Evolutionary conservation across 495 filamentous ascomycete species (phyloP).

Genomic region (Neurospora intermedia): DNA sequence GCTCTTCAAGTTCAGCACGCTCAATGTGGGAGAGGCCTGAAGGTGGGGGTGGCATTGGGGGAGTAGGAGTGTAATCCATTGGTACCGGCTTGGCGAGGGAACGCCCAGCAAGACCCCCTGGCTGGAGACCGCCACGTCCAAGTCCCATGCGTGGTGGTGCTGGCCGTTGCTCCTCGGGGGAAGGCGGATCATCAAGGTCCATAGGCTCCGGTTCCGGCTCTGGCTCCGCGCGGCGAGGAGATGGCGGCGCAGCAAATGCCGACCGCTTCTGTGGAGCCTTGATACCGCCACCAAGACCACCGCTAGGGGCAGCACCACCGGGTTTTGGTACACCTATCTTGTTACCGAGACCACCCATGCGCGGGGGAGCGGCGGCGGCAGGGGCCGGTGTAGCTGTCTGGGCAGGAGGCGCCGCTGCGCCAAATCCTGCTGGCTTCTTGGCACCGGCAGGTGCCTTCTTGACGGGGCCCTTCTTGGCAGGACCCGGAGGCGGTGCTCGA

Average conservation of each 20-base stretch:
- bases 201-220: slow-evolving; percentile 14
- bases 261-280: slow-evolving; percentile 56
- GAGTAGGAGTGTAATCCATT: slow-evolving; percentile 26
- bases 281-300: slow-evolving; percentile 41
- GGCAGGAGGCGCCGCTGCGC: slow-evolving; percentile 29
- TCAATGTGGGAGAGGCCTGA: slow-evolving; percentile 62
- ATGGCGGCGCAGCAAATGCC: slow-evolving; percentile 50
- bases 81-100: slow-evolving; percentile 68
- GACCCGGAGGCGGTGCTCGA: slow-evolving; percentile 43
- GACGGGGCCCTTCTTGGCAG: slow-evolving; percentile 33
- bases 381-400: slow-evolving; percentile 30
- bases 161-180: slow-evolving; percentile 19
- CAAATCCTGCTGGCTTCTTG: slow-evolving; percentile 26
- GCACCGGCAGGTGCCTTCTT: slow-evolving; percentile 29
- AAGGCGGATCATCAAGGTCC: neutral
- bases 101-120: slow-evolving; percentile 61
- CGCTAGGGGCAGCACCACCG: slow-evolving; percentile 2
- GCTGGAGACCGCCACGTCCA: slow-evolving; percentile 40
- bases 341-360: slow-evolving; percentile 43
- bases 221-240: slow-evolving; percentile 29
- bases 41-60: slow-evolving; percentile 38
- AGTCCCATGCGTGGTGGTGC: slow-evolving; percentile 58
- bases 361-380: slow-evolving; percentile 37
- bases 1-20: slow-evolving; percentile 78
- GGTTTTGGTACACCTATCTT: slow-evolving; percentile 56